Evolutionary conservation across 2,329 filamentous ascomycete species (phyloP).

Genomic region (Aspergillus quadrilineatus): DNA sequence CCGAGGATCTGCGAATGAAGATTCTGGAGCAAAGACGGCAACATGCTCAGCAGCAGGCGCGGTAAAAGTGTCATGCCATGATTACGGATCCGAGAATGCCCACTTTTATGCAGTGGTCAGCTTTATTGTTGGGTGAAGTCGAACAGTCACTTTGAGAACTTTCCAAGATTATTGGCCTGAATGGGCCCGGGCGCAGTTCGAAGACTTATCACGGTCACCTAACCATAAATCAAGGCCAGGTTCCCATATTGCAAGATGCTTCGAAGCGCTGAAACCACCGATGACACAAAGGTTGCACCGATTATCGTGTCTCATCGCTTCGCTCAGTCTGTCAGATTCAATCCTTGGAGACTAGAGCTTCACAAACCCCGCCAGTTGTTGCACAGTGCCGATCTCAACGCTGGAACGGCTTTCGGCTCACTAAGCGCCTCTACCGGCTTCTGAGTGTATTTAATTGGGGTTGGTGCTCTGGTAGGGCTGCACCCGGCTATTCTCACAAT

Average conservation of each 20-base stretch:
- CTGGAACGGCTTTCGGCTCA: background rate
- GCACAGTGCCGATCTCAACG: background rate
- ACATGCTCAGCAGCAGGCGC: slow-evolving; percentile 35
- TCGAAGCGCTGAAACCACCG: background rate
- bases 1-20: slow-evolving; percentile 67
- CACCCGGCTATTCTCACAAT: background rate
- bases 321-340: background rate
- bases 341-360: background rate
- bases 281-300: background rate
- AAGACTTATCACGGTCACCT: background rate
- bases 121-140: background rate
- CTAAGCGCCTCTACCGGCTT: background rate
- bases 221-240: background rate
- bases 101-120: background rate
- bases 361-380: background rate
- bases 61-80: slow-evolving; percentile 17
- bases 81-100: background rate
- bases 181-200: background rate
- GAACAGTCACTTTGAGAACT: background rate
- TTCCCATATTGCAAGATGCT: background rate
- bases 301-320: background rate
- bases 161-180: background rate
- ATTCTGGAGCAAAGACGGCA: slow-evolving; percentile 61
- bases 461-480: background rate
- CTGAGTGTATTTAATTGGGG: slow-evolving; percentile 1